These are phyloP conservation scores for Hanseniaspora clermontiae DNA, from an alignment of 805 yeast species.

Conservation along the genomic window DNA sequence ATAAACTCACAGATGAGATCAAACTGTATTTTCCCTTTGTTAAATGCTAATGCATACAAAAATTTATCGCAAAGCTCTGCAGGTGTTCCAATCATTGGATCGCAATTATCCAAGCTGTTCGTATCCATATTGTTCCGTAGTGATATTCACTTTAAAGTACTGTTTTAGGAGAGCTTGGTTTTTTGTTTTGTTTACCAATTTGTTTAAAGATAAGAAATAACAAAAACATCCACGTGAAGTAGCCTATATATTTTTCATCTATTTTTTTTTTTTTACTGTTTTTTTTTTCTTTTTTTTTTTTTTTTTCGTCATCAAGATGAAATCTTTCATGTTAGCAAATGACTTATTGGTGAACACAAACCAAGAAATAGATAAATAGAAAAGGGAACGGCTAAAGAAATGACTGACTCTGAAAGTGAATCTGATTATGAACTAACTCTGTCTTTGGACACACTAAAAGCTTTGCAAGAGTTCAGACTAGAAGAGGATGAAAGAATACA, in stretches of 20 bases:
- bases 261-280: not conserved
- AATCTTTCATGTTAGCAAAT: no score
- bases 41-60: constrained; percentile 24
- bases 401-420: constrained; percentile 22
- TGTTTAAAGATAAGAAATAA: not conserved
- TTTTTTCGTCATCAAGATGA: not conserved
- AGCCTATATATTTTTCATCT: not conserved
- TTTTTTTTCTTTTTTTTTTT: not conserved
- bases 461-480: constrained; percentile 47
- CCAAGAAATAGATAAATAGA: not conserved
- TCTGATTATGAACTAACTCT: constrained; percentile 21
- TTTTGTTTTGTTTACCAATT: not conserved
- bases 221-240: not conserved
- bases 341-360: no score
- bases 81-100: constrained; percentile 19
- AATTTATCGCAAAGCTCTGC: constrained; percentile 24
- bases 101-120: not conserved
- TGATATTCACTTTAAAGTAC: no score
- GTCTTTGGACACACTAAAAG: constrained; percentile 40
- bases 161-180: not conserved
- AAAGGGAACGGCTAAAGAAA: not conserved
- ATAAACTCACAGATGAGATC: constrained; percentile 12
- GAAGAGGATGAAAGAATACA: constrained; percentile 50
- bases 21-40: constrained; percentile 23
- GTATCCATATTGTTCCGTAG: not conserved